Evolutionary conservation across 2,329 filamentous ascomycete species (phyloP).

Genomic region (Exophiala dermatitidis): DNA sequence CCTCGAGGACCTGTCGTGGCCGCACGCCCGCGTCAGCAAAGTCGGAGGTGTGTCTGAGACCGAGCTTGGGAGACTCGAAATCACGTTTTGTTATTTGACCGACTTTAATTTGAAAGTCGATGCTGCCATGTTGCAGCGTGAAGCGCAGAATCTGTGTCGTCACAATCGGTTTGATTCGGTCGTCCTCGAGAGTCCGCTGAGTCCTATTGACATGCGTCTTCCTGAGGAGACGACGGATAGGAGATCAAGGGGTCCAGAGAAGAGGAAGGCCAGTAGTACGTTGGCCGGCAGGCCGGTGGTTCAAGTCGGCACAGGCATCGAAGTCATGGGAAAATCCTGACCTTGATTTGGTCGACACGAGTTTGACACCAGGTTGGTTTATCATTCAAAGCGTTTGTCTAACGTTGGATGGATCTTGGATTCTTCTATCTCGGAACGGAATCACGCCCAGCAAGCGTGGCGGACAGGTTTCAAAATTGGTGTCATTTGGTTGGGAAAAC

Average conservation of each 20-base stretch:
- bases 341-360: not conserved
- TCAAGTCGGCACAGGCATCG: constrained; percentile 17
- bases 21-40: constrained; percentile 72
- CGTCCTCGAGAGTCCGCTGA: constrained; percentile 9
- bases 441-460: no score
- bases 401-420: no score
- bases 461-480: no score
- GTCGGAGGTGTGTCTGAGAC: constrained; percentile 80
- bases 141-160: constrained; percentile 41
- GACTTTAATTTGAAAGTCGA: constrained; percentile 70
- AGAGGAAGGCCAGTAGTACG: constrained; percentile 26
- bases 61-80: constrained; percentile 78
- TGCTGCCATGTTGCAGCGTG: constrained; percentile 47
- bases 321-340: constrained; percentile 20
- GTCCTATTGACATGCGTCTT: constrained; percentile 12
- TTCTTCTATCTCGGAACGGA: no score
- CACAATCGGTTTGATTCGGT: constrained; percentile 24
- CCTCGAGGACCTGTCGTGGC: constrained; percentile 84
- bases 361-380: no score
- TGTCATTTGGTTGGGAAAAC: no score
- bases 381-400: no score
- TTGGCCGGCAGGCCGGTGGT: constrained; percentile 23
- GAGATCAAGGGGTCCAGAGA: constrained; percentile 16
- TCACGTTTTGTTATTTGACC: constrained; percentile 81
- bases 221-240: constrained; percentile 16